Evolutionary conservation across 2,329 filamentous ascomycete species (phyloP).

Genomic region (Sarocladiaceae sp.): DNA sequence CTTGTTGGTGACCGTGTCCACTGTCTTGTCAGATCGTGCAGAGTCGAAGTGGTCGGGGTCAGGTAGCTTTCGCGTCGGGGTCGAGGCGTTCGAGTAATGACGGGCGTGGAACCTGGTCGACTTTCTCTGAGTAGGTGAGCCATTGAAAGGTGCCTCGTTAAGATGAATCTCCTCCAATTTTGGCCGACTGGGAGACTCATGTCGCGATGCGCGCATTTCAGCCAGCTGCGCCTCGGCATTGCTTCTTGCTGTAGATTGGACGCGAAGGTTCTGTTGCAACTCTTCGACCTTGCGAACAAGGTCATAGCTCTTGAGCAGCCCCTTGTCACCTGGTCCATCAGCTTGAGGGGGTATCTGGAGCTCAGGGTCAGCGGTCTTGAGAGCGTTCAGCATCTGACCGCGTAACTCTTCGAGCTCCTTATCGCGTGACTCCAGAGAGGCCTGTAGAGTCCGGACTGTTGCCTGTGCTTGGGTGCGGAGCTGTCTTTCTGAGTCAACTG

Average conservation of each 20-base stretch:
- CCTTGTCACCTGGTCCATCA: constrained; percentile 54
- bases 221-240: constrained; percentile 79
- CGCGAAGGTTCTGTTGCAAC: constrained; percentile 78
- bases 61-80: constrained; percentile 66
- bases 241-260: constrained; percentile 72
- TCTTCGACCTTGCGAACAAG: constrained; percentile 81
- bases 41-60: constrained; percentile 64
- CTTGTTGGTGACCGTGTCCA: constrained; percentile 75
- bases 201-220: constrained; percentile 66
- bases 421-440: constrained; percentile 71
- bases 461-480: constrained; percentile 77
- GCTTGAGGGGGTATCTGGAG: constrained; percentile 57
- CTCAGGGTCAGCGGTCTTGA: constrained; percentile 81
- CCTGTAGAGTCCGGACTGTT: constrained; percentile 75
- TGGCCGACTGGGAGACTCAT: constrained; percentile 64
- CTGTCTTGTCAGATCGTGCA: constrained; percentile 74
- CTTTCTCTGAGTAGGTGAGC: constrained; percentile 67
- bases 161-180: constrained; percentile 82
- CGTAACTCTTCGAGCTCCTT: constrained; percentile 76
- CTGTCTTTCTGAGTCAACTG: constrained; percentile 84
- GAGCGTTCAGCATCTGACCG: constrained; percentile 70
- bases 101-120: constrained; percentile 46
- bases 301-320: constrained; percentile 69
- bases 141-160: constrained; percentile 68
- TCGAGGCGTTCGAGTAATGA: constrained; percentile 68